These are phyloP conservation scores for Fusarium guadeloupense DNA, from an alignment of 2,329 filamentous ascomycete genomes.

Conservation along the genomic window DNA sequence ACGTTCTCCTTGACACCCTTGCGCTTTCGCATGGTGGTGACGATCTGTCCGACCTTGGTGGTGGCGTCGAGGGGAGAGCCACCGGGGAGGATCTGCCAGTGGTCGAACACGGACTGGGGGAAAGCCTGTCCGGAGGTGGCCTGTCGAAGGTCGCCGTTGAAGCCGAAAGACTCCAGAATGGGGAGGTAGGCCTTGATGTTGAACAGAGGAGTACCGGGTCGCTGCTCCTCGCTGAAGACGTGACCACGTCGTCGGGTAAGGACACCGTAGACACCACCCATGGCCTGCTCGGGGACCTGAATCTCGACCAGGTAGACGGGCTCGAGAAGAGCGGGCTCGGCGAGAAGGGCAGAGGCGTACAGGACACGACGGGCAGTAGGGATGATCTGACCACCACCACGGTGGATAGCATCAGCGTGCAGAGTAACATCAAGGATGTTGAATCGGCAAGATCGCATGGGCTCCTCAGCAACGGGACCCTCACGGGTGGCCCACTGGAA, in stretches of 20 bases:
- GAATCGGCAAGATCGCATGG: slow-evolving; percentile 96
- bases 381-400: slow-evolving; percentile 99
- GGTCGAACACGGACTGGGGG: slow-evolving; percentile 98
- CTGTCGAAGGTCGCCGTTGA: slow-evolving; percentile 95
- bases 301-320: slow-evolving; percentile 99
- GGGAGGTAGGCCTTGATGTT: slow-evolving; percentile 98
- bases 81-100: slow-evolving; percentile 97
- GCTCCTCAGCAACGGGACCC: slow-evolving; percentile 97
- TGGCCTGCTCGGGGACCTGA: slow-evolving; percentile 96
- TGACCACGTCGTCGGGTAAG: slow-evolving; percentile 97
- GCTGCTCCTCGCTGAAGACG: slow-evolving; percentile 98
- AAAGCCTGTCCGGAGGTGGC: slow-evolving; percentile 97
- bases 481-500: slow-evolving; percentile 99
- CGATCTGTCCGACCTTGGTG: slow-evolving; percentile 83
- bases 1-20: slow-evolving; percentile 99
- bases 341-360: slow-evolving; percentile 90
- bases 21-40: slow-evolving; percentile 93
- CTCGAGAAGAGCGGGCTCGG: slow-evolving; percentile 91
- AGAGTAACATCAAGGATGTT: slow-evolving; percentile 99
- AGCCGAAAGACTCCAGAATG: slow-evolving; percentile 98
- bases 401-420: slow-evolving; percentile 99
- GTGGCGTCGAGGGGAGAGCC: slow-evolving; percentile 87
- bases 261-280: slow-evolving; percentile 99
- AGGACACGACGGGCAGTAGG: slow-evolving; percentile 97
- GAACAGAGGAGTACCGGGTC: slow-evolving; percentile 98